phyloP scores from a whole-genome alignment of 176 grass and related monocot species.

The Carex parvula region DNA sequence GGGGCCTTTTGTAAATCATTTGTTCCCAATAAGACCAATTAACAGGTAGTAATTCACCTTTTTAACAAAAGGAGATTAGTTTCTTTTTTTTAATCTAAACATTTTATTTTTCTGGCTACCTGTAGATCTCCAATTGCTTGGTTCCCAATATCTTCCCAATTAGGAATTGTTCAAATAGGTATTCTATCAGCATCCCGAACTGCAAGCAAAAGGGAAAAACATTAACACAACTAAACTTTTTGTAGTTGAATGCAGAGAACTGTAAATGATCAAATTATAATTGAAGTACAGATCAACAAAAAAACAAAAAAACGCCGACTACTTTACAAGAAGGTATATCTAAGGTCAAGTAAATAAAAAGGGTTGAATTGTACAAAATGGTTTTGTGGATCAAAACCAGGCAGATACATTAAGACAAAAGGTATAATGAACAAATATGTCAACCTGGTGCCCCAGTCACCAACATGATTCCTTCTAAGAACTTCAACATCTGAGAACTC shows the following conservation, averaged over 20 bases:
- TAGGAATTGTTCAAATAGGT: slow-evolving; percentile 89
- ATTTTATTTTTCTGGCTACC: slow-evolving; percentile 31
- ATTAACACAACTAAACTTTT: not conserved
- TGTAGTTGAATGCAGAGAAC: not conserved
- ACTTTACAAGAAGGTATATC: not conserved
- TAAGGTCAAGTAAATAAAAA: not conserved
- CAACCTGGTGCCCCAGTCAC: slow-evolving; percentile 99
- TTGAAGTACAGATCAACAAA: not conserved
- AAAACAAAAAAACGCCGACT: not conserved
- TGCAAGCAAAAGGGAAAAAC: slow-evolving; percentile 41
- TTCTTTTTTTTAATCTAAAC: not conserved
- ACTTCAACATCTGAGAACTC: slow-evolving; percentile 88
- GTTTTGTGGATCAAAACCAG: not conserved
- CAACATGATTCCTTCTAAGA: slow-evolving; percentile 91
- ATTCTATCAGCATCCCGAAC: slow-evolving; percentile 98
- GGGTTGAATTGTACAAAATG: not conserved
- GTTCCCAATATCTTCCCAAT: slow-evolving; percentile 81
- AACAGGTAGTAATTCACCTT: not conserved
- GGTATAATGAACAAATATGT: not conserved
- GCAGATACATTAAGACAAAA: not conserved
- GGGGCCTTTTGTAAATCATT: not conserved
- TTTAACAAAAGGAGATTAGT: not conserved
- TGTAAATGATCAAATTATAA: not conserved
- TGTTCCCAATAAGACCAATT: not conserved
- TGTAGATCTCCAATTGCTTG: slow-evolving; percentile 98